Percentiles rank a stretch among this genome's conserved stretches.
Conservation (phyloP, 495 filamentous ascomycete species). For the Talaromyces proteolyticus region DNA sequence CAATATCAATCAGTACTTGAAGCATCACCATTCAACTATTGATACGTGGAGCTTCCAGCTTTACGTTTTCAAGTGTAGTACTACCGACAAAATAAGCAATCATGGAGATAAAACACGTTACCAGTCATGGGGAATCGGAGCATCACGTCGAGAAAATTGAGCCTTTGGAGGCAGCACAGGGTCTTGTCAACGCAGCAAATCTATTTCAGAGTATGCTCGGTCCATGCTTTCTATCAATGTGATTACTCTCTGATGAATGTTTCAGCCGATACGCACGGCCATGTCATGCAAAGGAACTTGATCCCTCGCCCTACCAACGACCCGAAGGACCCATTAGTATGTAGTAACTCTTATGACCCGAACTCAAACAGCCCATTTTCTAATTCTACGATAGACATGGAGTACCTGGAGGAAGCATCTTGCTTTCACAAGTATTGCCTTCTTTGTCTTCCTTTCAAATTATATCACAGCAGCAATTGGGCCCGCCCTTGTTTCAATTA, state of each 20-base stretch:
- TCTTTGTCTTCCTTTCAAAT: neutral
- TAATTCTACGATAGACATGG: neutral
- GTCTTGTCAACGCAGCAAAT: neutral
- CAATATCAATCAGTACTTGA: neutral
- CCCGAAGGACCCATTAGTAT: slow-evolving; percentile 13
- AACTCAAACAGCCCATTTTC: neutral
- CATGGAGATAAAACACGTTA: neutral
- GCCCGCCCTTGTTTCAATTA: neutral
- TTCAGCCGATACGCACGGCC: neutral
- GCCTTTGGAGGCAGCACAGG: neutral
- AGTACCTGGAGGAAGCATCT: neutral
- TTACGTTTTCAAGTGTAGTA: neutral
- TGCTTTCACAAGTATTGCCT: neutral
- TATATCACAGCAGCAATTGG: neutral
- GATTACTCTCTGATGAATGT: neutral
- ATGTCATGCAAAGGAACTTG: slow-evolving; percentile 1
- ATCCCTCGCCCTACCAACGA: slow-evolving; percentile 15
- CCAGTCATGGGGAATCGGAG: neutral
- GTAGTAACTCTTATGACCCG: neutral
- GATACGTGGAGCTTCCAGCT: neutral
- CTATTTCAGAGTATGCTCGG: neutral
- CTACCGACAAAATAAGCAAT: neutral
- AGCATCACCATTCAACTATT: neutral
- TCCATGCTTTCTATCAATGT: neutral
- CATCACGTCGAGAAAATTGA: neutral